These are phyloP conservation scores for Diplodia seriata DNA, from an alignment of 2,329 filamentous ascomycete species.

Conservation along the genomic window DNA sequence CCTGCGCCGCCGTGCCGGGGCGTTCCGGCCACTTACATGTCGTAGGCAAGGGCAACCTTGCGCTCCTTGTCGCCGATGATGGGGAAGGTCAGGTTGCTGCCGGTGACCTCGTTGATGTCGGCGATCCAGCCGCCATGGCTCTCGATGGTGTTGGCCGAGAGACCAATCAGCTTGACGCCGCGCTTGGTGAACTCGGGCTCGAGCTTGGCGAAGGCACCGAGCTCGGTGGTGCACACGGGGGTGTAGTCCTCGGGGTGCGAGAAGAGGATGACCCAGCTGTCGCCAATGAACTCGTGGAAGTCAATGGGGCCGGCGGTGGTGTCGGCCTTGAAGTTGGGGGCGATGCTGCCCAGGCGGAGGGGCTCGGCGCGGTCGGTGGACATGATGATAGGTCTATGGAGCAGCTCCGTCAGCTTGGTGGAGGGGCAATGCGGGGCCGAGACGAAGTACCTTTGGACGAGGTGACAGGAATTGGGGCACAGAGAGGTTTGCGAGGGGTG, in stretches of 20 bases:
- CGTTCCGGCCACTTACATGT: conserved; percentile 50
- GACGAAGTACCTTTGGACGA: background rate
- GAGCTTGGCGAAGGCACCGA: conserved; percentile 89
- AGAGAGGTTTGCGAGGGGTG: background rate
- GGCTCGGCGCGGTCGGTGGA: conserved; percentile 43
- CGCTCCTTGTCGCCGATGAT: conserved; percentile 60
- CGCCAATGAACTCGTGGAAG: conserved; percentile 81
- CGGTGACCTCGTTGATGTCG: conserved; percentile 64
- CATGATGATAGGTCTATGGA: conserved; percentile 29
- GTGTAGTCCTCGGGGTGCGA: conserved; percentile 89
- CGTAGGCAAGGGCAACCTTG: conserved; percentile 57
- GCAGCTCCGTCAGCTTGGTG: conserved; percentile 14
- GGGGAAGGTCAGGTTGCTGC: conserved; percentile 56
- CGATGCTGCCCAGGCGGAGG: conserved; percentile 70
- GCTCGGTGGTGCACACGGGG: conserved; percentile 93
- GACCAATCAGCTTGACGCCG: conserved; percentile 87
- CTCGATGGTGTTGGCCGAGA: conserved; percentile 82
- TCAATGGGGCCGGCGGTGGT: conserved; percentile 79
- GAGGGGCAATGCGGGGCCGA: background rate
- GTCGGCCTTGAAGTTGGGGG: conserved; percentile 84
- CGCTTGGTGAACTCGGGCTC: conserved; percentile 87
- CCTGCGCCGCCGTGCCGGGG: conserved; percentile 43
- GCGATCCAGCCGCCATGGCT: conserved; percentile 89
- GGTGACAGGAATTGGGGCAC: conserved; percentile 1
- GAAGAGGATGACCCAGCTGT: conserved; percentile 83